Base-by-base conservation (phyloP, 202 grass and related monocot genomes). In the Dendrocalamus latiflorus region DNA sequence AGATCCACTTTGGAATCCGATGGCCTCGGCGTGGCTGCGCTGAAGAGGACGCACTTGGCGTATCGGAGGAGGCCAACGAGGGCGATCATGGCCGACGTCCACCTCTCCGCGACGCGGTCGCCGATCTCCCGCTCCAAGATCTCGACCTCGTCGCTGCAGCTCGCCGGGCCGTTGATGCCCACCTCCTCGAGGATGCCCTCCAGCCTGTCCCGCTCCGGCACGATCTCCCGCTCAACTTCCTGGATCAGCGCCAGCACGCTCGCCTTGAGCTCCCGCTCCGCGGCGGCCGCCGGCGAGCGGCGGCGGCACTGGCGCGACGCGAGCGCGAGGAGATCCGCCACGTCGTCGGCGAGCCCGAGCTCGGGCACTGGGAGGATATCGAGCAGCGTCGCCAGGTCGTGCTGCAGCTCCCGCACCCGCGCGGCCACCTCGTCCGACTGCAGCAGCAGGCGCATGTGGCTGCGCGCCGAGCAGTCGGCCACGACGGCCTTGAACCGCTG, bases 11-110 rank as follows among this genome's bases (percentile, higher is more conserved):
- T 79, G 65, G 82, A 83, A 57, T 82, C 88, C 15, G 79, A 15
- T 0, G 74, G 58, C 51, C 91, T 81, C 4, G 96, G 93, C 62
- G 93, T 96, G 28, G 89, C 83, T 0, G 89, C 91, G 36, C 91
- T 92, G 85, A 90, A 96, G 59, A 99, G 87, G 16, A 99, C 96
- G 89, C 93, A 99, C 85, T 93, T 99, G n/a, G 93, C 89, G 76
- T 99, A 99, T 4, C 93, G 91, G 1, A 99, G 77, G 13, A 99
- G 82, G 2, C 93, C 91, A 14, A 91, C 91, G 61, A 99, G 91
- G 7, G 93, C 93, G 16, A 99, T 91, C 91, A 95, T 99, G 6
- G 81, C 75, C 0, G 91, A 14, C 1, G 83, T 91, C 91, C 96
- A 99, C 54, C 90, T 70, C 77, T 99, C 93, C 0, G 91, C 89